Conservation (phyloP, 192 early-diverging fungal genomes). For the Backusella parvicylindrica region DNA sequence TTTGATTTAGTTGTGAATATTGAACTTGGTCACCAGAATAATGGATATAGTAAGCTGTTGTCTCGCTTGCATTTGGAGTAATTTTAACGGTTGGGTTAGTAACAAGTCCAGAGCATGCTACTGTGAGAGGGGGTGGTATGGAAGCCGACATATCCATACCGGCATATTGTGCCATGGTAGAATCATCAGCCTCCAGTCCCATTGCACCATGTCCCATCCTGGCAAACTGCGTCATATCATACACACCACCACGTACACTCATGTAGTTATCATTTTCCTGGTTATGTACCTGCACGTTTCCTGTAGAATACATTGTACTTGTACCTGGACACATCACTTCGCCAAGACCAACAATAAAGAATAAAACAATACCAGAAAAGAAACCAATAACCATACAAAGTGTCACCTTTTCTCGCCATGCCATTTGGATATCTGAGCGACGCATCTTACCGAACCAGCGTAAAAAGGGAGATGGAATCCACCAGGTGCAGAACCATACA, state of each 20-base stretch:
- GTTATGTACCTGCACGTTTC: constrained; percentile 57
- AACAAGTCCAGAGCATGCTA: constrained; percentile 57
- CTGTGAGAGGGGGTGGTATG: constrained; percentile 51
- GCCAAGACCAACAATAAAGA: constrained; percentile 87
- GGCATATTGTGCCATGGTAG: constrained; percentile 44
- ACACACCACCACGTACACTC: constrained; percentile 58
- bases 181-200: constrained; percentile 31
- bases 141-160: constrained; percentile 62
- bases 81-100: constrained; percentile 6
- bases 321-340: constrained; percentile 79
- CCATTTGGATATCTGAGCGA: constrained; percentile 90
- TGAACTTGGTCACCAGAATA: constrained; percentile 19
- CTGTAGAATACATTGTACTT: constrained; percentile 54
- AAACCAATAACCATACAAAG: constrained; percentile 84
- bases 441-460: constrained; percentile 71
- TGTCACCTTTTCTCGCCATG: constrained; percentile 92
- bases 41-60: constrained; percentile 12
- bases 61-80: constrained; percentile 18
- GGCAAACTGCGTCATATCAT: constrained; percentile 64
- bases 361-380: constrained; percentile 75
- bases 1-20: constrained; percentile 1
- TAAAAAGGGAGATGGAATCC: constrained; percentile 66
- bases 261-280: constrained; percentile 56
- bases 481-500: constrained; percentile 87
- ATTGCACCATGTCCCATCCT: constrained; percentile 53